Evolutionary conservation across 495 filamentous ascomycete genomes (phyloP).

Genomic region (Aspergillus homomorphus): DNA sequence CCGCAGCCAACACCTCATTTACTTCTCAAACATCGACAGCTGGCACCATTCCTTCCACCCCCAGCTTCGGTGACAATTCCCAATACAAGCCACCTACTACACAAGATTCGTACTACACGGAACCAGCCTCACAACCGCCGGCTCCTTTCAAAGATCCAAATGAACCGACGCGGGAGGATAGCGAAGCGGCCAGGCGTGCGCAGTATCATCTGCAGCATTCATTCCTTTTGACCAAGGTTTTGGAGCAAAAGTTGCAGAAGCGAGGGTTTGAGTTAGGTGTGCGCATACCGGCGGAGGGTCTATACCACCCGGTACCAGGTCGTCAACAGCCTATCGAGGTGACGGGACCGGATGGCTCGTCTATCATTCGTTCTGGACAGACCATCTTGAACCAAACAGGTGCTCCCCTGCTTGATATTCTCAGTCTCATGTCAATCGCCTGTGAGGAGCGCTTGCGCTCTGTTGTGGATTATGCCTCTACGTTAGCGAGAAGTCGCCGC

Average conservation of each 20-base stretch:
- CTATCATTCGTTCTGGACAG: constrained; percentile 54
- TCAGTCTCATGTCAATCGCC: constrained; percentile 71
- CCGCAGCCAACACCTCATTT: constrained; percentile 35
- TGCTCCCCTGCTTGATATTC: constrained; percentile 65
- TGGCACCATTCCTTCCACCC: constrained; percentile 34
- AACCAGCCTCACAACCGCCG: constrained; percentile 29
- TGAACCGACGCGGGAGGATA: constrained; percentile 42
- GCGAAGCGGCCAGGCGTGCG: constrained; percentile 40
- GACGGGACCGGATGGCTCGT: constrained; percentile 52
- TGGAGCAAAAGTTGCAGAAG: constrained; percentile 46
- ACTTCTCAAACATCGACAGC: constrained; percentile 42
- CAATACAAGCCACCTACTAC: constrained; percentile 30
- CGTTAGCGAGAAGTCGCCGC: constrained; percentile 60
- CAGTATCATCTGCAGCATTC: constrained; percentile 58
- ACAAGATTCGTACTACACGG: constrained; percentile 35
- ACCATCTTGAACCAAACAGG: constrained; percentile 64
- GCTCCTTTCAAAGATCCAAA: constrained; percentile 39
- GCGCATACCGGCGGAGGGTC: constrained; percentile 58
- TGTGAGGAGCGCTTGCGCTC: constrained; percentile 67
- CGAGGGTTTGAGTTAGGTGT: constrained; percentile 54
- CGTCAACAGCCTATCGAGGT: constrained; percentile 53
- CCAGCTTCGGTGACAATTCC: constrained; percentile 40
- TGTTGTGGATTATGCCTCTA: constrained; percentile 67
- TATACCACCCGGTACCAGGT: constrained; percentile 53
- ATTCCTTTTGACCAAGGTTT: constrained; percentile 52